These are phyloP conservation scores for Kurtzmaniella quercitrusa DNA, from an alignment of 1,139 yeast genomes.

Conservation along the genomic window DNA sequence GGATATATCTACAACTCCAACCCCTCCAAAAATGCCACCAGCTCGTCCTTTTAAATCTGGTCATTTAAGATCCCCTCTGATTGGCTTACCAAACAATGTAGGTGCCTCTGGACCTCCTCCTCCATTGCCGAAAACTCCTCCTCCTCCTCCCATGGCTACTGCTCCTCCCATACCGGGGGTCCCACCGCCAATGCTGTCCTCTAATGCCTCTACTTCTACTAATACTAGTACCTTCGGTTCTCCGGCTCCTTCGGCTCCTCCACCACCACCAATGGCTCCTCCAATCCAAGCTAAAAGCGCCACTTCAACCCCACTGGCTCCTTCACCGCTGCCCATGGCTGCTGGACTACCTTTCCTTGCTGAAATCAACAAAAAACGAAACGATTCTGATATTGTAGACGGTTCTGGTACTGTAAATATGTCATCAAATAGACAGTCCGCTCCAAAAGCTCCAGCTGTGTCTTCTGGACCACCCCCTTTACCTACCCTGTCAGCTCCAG, in stretches of 20 bases:
- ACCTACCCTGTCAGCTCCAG: slow-evolving; percentile 8
- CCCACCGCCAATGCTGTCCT: slow-evolving; percentile 10
- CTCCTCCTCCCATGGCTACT: slow-evolving; percentile 16
- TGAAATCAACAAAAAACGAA: slow-evolving; percentile 52
- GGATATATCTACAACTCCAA: slow-evolving; percentile 17
- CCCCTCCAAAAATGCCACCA: slow-evolving; percentile 31
- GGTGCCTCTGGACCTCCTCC: slow-evolving; percentile 13
- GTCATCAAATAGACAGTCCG: background rate
- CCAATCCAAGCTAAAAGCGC: slow-evolving; percentile 12
- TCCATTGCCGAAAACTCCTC: slow-evolving; percentile 11
- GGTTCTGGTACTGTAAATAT: background rate
- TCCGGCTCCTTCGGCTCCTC: slow-evolving; percentile 10
- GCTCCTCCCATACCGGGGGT: slow-evolving; percentile 13
- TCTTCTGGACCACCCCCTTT: slow-evolving; percentile 11
- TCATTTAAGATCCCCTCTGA: slow-evolving; percentile 21
- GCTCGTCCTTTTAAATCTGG: slow-evolving; percentile 27
- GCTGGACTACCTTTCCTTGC: slow-evolving; percentile 47
- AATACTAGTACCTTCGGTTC: slow-evolving; percentile 18
- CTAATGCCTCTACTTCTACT: slow-evolving; percentile 16
- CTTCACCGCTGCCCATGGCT: slow-evolving; percentile 16
- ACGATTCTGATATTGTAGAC: slow-evolving; percentile 60
- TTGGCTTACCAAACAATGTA: slow-evolving; percentile 10
- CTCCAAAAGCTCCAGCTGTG: slow-evolving; percentile 5
- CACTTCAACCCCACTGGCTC: slow-evolving; percentile 10
- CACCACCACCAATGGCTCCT: slow-evolving; percentile 14